phyloP scores from a whole-genome alignment of 306 rosid species.

The Cyamopsis tetragonoloba region DNA sequence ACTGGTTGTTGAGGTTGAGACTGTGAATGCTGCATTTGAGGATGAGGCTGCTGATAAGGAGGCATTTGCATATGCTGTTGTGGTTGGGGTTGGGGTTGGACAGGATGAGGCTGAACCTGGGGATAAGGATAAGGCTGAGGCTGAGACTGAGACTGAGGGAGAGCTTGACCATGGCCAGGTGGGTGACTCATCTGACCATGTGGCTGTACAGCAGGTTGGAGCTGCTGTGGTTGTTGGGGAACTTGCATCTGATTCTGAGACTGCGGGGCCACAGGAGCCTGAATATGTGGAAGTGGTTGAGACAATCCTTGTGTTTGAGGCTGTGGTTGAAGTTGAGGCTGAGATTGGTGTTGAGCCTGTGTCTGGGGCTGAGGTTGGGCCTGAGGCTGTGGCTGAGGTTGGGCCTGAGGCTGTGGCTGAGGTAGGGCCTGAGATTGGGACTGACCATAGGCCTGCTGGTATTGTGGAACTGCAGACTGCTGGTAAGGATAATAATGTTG shows the following conservation, averaged over 20 bases:
- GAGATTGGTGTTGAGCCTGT: conserved; percentile 36
- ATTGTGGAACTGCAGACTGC: conserved; percentile 55
- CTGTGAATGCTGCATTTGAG: conserved; percentile 51
- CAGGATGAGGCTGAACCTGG: conserved; percentile 42
- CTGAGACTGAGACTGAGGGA: conserved; percentile 35
- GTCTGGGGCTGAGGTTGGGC: conserved; percentile 36
- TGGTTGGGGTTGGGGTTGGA: conserved; percentile 53
- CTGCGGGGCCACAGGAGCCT: conserved; percentile 33
- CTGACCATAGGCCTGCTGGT: conserved; percentile 62
- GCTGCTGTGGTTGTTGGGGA: conserved; percentile 63
- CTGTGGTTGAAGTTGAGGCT: conserved; percentile 38
- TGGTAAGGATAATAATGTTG: conserved; percentile 85
- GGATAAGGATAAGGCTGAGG: conserved; percentile 46
- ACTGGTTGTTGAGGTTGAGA: conserved; percentile 62
- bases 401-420: conserved; percentile 27
- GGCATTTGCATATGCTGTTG: conserved; percentile 57
- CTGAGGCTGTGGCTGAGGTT: conserved; percentile 39
- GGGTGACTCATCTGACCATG: conserved; percentile 56
- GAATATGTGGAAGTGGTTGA: conserved; percentile 42
- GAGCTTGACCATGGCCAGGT: conserved; percentile 47
- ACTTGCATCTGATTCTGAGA: conserved; percentile 66
- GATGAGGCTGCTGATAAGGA: conserved; percentile 71
- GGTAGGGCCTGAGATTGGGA: conserved; percentile 38
- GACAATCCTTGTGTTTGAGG: conserved; percentile 37
- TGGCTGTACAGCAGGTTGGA: conserved; percentile 46